A percentile compares a stretch with the other conserved stretches of the same genome.
Conservation (phyloP, 78 protist genomes). For the Cavenderia fasciculata region DNA sequence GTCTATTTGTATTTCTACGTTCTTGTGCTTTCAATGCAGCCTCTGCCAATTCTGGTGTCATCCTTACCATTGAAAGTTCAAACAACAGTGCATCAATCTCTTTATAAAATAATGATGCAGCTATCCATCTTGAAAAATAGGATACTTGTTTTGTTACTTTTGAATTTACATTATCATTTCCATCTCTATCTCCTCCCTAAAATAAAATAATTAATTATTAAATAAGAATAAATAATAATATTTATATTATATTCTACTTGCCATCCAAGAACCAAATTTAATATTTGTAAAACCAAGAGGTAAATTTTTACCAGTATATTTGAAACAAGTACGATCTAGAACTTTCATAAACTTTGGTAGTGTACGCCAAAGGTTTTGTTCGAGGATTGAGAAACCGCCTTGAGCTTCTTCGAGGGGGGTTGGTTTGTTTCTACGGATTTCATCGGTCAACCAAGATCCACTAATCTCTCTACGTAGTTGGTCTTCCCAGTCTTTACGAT, state of each 20-base stretch:
- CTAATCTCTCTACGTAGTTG: conserved; percentile 19
- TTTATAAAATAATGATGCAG: conserved; percentile 43
- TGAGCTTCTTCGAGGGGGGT: conserved; percentile 85
- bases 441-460: conserved; percentile 76
- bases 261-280: conserved; percentile 82
- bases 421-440: conserved; percentile 69
- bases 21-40: conserved; percentile 4
- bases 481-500: conserved; percentile 21
- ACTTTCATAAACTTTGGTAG: conserved; percentile 58
- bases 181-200: conserved; percentile 92
- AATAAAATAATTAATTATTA: too few relatives aligned
- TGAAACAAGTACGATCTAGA: conserved; percentile 24
- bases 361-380: conserved; percentile 80
- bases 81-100: conserved; percentile 79
- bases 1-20: background rate
- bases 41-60: conserved; percentile 16
- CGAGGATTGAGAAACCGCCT: conserved; percentile 71
- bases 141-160: conserved; percentile 46
- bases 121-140: conserved; percentile 51
- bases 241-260: too few relatives aligned
- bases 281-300: conserved; percentile 68
- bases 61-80: conserved; percentile 74
- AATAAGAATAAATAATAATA: too few relatives aligned
- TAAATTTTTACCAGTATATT: conserved; percentile 7
- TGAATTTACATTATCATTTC: conserved; percentile 87